Conservation (phyloP, 176 grass and related monocot genomes). For the Phragmites australis region DNA sequence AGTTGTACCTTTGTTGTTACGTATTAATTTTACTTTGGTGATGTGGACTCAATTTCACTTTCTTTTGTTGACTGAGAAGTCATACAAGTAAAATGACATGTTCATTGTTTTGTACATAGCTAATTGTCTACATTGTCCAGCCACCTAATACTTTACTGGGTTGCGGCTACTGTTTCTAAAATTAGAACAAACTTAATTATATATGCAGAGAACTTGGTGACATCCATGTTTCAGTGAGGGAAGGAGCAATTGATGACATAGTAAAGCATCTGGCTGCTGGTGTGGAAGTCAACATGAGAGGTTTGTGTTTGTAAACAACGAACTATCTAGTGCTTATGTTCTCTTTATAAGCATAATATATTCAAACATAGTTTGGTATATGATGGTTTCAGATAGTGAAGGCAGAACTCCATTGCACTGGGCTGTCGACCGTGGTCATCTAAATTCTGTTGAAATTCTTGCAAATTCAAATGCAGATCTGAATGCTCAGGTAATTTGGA, state of each 20-base stretch:
- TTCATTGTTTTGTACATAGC: conserved; percentile 2
- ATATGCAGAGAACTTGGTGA: conserved; percentile 69
- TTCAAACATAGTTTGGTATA: conserved; percentile 25
- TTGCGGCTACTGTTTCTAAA: not conserved
- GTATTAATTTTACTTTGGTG: not conserved
- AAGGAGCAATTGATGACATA: conserved; percentile 76
- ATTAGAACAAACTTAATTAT: conserved; percentile 27
- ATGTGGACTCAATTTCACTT: not conserved
- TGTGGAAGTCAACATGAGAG: conserved; percentile 79
- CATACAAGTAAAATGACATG: not conserved
- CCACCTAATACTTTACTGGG: not conserved
- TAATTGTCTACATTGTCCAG: no score
- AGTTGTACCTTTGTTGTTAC: no score
- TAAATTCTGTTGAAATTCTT: conserved; percentile 65
- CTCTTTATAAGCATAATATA: conserved; percentile 7
- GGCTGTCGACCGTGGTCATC: conserved; percentile 94
- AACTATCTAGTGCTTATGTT: conserved; percentile 11
- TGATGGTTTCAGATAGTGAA: conserved; percentile 78
- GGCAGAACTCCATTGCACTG: conserved; percentile 94
- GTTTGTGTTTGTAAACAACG: conserved; percentile 52
- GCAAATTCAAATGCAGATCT: conserved; percentile 74
- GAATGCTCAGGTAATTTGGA: conserved; percentile 77
- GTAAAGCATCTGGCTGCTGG: conserved; percentile 61
- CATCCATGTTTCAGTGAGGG: conserved; percentile 86
- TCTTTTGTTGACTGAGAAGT: not conserved